phyloP scores from a whole-genome alignment of 805 yeast genomes.

The Ascoidea rubescens region DNA sequence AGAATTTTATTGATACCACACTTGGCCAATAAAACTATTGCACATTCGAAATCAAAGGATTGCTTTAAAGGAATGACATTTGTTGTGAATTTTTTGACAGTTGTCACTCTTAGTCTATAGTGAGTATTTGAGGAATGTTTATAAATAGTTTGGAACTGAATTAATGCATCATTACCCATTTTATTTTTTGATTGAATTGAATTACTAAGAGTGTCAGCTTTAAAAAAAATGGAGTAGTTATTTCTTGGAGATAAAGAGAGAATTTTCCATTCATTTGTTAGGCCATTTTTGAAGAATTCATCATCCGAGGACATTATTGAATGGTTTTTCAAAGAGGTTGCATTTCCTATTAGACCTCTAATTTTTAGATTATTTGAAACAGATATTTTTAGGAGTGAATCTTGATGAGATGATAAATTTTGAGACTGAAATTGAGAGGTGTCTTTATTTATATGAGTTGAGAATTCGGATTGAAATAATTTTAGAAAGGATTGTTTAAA shows the following conservation, averaged over 20 bases:
- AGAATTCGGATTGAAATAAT: slow-evolving; percentile 1
- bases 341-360: slow-evolving; percentile 19
- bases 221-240: slow-evolving; percentile 21
- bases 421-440: not conserved
- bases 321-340: slow-evolving; percentile 17
- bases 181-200: slow-evolving; percentile 5
- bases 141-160: slow-evolving; percentile 22
- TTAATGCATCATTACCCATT: slow-evolving; percentile 9
- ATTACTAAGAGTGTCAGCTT: slow-evolving; percentile 19
- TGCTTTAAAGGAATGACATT: slow-evolving; percentile 11
- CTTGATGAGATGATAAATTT: not conserved
- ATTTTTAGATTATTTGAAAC: slow-evolving; percentile 23
- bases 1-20: slow-evolving; percentile 22
- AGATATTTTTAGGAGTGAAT: slow-evolving; percentile 16
- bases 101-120: slow-evolving; percentile 19
- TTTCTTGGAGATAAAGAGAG: slow-evolving; percentile 14
- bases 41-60: slow-evolving; percentile 22
- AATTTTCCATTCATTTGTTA: slow-evolving; percentile 26
- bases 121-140: not conserved
- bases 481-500: slow-evolving; percentile 13
- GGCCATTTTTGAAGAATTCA: slow-evolving; percentile 17
- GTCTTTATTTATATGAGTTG: not conserved
- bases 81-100: slow-evolving; percentile 20
- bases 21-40: slow-evolving; percentile 20
- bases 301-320: slow-evolving; percentile 6